Evolutionary conservation across 1,284 basidiomycete species (phyloP).

Genomic region (Irpex sp.): DNA sequence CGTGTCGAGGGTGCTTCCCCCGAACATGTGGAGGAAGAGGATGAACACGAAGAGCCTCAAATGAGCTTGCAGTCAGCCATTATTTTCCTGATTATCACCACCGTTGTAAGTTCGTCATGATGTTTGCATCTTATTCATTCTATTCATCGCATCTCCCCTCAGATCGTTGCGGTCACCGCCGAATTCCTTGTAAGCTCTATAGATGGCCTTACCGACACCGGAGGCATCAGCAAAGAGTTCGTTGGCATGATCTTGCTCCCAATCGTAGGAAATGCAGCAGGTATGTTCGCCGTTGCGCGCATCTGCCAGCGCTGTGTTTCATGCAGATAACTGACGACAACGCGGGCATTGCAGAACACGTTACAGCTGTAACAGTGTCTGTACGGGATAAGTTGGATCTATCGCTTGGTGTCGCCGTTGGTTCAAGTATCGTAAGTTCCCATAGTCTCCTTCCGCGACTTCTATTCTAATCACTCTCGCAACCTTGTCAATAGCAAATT

Average conservation of each 20-base stretch:
- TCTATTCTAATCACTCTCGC: background rate
- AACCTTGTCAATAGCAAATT: slow-evolving; percentile 59
- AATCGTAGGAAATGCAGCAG: slow-evolving; percentile 81
- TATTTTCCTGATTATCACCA: slow-evolving; percentile 50
- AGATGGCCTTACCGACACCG: slow-evolving; percentile 48
- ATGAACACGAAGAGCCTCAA: slow-evolving; percentile 44
- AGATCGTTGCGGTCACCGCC: slow-evolving; percentile 79
- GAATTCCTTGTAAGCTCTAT: slow-evolving; percentile 84
- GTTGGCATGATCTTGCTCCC: slow-evolving; percentile 86
- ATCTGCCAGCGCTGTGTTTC: background rate
- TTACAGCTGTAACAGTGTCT: slow-evolving; percentile 84
- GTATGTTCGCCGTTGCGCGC: slow-evolving; percentile 27
- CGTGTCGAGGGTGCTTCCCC: slow-evolving; percentile 9
- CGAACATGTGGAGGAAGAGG: slow-evolving; percentile 36
- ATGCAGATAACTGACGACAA: background rate
- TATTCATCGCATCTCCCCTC: background rate
- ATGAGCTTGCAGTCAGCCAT: slow-evolving; percentile 51
- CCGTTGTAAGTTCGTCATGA: slow-evolving; percentile 45
- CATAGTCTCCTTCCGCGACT: background rate
- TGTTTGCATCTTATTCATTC: background rate
- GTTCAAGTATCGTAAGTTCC: slow-evolving; percentile 77
- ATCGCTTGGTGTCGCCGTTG: slow-evolving; percentile 78
- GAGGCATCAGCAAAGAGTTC: slow-evolving; percentile 67
- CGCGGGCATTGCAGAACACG: slow-evolving; percentile 54
- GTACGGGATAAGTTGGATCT: slow-evolving; percentile 66